phyloP scores from a whole-genome alignment of 257 asterid species.

The Solanum habrochaites region DNA sequence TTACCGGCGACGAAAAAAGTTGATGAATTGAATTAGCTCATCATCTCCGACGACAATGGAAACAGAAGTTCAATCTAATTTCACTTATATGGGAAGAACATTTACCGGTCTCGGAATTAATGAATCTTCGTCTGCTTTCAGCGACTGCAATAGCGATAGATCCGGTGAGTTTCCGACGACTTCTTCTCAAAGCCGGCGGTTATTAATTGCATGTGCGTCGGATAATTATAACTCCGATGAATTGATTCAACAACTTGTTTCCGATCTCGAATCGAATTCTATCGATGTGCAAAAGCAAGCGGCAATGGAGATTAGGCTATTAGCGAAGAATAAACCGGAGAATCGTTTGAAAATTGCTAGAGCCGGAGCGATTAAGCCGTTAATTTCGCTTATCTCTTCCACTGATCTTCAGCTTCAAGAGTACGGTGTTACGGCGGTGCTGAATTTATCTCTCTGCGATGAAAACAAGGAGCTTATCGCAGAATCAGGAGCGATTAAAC shows the following conservation, averaged over 20 bases:
- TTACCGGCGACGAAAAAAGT: not conserved
- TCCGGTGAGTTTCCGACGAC: conserved; percentile 84
- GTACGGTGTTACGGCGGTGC: conserved; percentile 77
- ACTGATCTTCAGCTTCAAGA: conserved; percentile 72
- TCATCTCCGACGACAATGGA: conserved; percentile 35
- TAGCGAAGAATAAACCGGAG: conserved; percentile 75
- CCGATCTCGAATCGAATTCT: conserved; percentile 41
- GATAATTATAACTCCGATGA: conserved; percentile 66
- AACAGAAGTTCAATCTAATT: conserved; percentile 29
- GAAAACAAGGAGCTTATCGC: conserved; percentile 71
- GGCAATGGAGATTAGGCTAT: conserved; percentile 70
- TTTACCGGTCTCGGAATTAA: conserved; percentile 36
- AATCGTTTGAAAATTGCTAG: conserved; percentile 69
- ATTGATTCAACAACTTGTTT: conserved; percentile 52
- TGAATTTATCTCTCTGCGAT: conserved; percentile 80
- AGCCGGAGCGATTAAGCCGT: conserved; percentile 77
- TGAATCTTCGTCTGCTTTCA: conserved; percentile 68
- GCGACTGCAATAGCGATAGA: conserved; percentile 90
- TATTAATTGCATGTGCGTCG: conserved; percentile 52
- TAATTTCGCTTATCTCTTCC: conserved; percentile 46
- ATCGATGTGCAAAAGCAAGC: conserved; percentile 65
- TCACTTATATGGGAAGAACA: conserved; percentile 54
- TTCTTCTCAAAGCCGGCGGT: conserved; percentile 62
- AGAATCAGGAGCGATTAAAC: conserved; percentile 72
- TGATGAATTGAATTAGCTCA: not conserved